These are phyloP conservation scores for Rubia yunnanensis DNA, from an alignment of 257 asterid genomes.

Conservation along the genomic window DNA sequence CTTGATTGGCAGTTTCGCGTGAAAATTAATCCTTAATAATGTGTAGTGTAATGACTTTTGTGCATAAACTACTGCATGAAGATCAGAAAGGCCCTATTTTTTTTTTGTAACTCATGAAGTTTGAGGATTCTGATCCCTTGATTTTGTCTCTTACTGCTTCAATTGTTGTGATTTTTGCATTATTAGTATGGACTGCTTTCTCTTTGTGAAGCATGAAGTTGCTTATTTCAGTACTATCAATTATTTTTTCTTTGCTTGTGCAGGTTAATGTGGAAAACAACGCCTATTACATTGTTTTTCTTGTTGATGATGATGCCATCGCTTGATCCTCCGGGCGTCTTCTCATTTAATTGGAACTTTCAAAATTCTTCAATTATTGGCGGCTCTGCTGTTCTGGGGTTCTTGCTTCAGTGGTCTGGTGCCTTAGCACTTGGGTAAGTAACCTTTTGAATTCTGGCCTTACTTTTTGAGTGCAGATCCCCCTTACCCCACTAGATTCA, in stretches of 20 bases:
- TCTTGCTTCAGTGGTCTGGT: slow-evolving; percentile 98
- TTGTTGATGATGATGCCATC: slow-evolving; percentile 84
- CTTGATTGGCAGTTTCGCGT: not conserved
- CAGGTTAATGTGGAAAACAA: slow-evolving; percentile 99
- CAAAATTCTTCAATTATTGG: slow-evolving; percentile 53
- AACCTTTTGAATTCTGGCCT: not conserved
- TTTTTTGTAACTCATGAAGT: not conserved
- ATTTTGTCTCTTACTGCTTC: not conserved
- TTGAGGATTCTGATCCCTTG: too few relatives aligned
- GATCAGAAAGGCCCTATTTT: not conserved
- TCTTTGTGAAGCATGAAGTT: not conserved
- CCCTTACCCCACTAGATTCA: not conserved
- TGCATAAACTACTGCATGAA: not conserved
- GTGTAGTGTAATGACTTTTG: not conserved
- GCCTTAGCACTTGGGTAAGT: slow-evolving; percentile 96
- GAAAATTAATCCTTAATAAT: too few relatives aligned
- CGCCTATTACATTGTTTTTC: slow-evolving; percentile 88
- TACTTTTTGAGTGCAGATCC: not conserved
- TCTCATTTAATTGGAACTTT: slow-evolving; percentile 61
- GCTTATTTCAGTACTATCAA: not conserved
- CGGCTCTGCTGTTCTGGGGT: slow-evolving; percentile 83
- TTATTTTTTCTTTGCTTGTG: not conserved
- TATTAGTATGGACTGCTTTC: not conserved
- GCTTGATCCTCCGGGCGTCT: slow-evolving; percentile 92
- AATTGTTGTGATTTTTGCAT: not conserved